A percentile compares a stretch with the other conserved stretches of the same genome.
Conservation (phyloP, 2,329 filamentous ascomycete species). For the Cryphonectria nitschkei region DNA sequence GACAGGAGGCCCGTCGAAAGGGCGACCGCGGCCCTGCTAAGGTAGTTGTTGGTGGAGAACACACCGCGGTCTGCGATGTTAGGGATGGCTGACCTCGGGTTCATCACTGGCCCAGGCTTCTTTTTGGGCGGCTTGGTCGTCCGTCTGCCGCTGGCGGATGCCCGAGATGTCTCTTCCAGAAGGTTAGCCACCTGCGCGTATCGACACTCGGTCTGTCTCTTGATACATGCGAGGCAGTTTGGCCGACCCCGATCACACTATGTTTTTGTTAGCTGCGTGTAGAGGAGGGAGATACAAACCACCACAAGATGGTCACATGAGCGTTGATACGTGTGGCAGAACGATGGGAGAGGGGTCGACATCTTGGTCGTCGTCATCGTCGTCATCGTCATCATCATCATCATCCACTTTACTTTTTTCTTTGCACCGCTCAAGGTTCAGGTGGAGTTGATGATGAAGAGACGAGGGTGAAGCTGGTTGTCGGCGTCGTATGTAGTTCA, state of each 20-base stretch:
- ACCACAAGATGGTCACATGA: not conserved
- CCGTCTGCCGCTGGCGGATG: constrained; percentile 55
- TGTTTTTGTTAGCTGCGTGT: constrained; percentile 13
- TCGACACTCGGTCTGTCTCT: constrained; percentile 74
- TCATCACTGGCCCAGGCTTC: constrained; percentile 42
- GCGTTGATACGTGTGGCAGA: not conserved
- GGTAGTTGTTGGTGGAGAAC: constrained; percentile 46
- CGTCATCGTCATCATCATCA: not conserved
- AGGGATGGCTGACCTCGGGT: constrained; percentile 49
- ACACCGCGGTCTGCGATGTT: constrained; percentile 61
- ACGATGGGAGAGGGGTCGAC: not conserved
- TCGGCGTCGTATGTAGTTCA: not conserved
- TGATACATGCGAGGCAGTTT: constrained; percentile 70
- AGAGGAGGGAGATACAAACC: not conserved
- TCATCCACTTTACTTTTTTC: too few relatives aligned
- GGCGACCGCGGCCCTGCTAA: constrained; percentile 56
- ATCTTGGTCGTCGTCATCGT: not conserved
- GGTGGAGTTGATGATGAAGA: not conserved
- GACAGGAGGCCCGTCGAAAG: constrained; percentile 67
- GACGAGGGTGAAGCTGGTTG: not conserved
- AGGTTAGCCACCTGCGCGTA: constrained; percentile 79
- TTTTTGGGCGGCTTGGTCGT: constrained; percentile 64
- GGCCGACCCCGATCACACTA: constrained; percentile 78
- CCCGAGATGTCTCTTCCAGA: constrained; percentile 68
- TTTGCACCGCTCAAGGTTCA: too few relatives aligned